Conservation (phyloP, 2,329 filamentous ascomycete species). For the Fusarium sacchari region DNA sequence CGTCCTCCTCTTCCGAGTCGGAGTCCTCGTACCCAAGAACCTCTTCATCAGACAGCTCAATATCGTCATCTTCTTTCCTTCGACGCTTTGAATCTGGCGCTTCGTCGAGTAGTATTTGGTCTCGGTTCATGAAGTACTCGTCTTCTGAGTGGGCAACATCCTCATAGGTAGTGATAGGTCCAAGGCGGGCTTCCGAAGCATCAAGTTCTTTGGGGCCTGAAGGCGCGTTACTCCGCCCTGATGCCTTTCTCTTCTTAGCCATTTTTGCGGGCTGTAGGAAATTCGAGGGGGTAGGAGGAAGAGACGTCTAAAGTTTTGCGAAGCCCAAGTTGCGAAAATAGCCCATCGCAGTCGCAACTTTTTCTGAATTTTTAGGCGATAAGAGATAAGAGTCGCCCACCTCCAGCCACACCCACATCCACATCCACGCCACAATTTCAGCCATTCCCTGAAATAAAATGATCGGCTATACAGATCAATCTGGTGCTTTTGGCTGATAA, state of each 20-base stretch:
- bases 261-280: conserved; percentile 50
- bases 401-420: conserved; percentile 8
- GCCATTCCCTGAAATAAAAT: not conserved
- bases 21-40: conserved; percentile 62
- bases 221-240: conserved; percentile 56
- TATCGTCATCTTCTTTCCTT: conserved; percentile 75
- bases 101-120: conserved; percentile 88
- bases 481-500: not conserved
- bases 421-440: not conserved
- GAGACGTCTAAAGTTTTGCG: not conserved
- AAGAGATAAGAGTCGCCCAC: conserved; percentile 25
- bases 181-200: conserved; percentile 69
- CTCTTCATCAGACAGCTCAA: conserved; percentile 72
- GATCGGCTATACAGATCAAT: not conserved
- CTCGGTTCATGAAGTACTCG: conserved; percentile 87
- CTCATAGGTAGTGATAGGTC: conserved; percentile 71
- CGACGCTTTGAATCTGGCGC: conserved; percentile 80
- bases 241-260: conserved; percentile 78
- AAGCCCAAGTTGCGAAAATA: conserved; percentile 2
- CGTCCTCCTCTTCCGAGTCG: conserved; percentile 59
- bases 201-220: conserved; percentile 66
- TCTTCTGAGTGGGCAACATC: conserved; percentile 95
- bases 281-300: not conserved
- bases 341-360: conserved; percentile 28
- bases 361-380: conserved; percentile 35